A percentile compares a stretch with the other conserved stretches of the same genome.
phyloP scores from a whole-genome alignment of 768 basidiomycete genomes.

The Sarcomyxa edulis region DNA sequence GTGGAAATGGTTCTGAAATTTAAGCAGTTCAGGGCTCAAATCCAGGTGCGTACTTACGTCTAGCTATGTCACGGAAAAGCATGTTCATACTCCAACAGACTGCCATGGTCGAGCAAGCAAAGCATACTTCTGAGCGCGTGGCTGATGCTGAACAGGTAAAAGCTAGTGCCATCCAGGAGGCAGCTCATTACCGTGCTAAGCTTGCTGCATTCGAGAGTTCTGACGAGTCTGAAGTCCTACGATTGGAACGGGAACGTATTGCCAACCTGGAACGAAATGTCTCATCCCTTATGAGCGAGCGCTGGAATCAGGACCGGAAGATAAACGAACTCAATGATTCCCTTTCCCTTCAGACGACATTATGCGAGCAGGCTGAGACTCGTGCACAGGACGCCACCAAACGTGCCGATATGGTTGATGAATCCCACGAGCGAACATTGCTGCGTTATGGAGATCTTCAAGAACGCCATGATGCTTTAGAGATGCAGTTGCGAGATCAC shows the following conservation, averaged over 20 bases:
- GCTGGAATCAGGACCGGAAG: conserved; percentile 62
- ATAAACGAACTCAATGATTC: conserved; percentile 68
- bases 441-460: conserved; percentile 71
- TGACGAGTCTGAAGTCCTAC: conserved; percentile 56
- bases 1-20: conserved; percentile 74
- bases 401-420: conserved; percentile 73
- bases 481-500: conserved; percentile 69
- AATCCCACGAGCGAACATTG: conserved; percentile 54
- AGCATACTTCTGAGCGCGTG: conserved; percentile 68
- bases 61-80: conserved; percentile 8
- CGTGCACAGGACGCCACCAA: conserved; percentile 69
- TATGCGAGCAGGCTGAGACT: conserved; percentile 76
- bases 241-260: conserved; percentile 75
- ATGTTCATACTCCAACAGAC: conserved; percentile 37
- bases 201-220: conserved; percentile 78
- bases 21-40: conserved; percentile 82
- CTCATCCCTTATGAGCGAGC: conserved; percentile 54
- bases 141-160: conserved; percentile 76
- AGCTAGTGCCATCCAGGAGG: conserved; percentile 81
- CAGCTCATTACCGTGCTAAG: conserved; percentile 94
- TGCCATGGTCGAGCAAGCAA: conserved; percentile 71
- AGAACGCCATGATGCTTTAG: conserved; percentile 51
- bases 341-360: conserved; percentile 68
- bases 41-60: conserved; percentile 58
- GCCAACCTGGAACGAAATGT: conserved; percentile 71